Evolutionary conservation across 192 early-diverging fungal species (phyloP), one percentile per base, ranked within the genome.

Genomic region (Umbelopsis sp.): DNA sequence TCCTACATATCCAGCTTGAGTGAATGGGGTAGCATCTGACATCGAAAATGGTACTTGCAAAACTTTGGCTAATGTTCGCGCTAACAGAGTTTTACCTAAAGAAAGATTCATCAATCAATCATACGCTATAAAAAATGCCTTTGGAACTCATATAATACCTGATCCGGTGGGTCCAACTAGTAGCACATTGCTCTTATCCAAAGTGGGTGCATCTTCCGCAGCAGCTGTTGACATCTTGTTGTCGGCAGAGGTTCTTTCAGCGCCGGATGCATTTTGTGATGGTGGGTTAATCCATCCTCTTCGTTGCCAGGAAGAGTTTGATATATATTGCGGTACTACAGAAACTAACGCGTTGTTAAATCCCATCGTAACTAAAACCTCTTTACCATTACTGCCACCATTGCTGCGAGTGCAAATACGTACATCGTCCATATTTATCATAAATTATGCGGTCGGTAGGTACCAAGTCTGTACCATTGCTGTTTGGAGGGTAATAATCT

Each of bases 181-280:
- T 18, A 96, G 80, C 6, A 96, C 91, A 58, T 96, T 96, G 82
- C 94, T 96, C 77, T 96, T 96, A 46, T 96, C 94, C 48, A 93
- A 86, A 61, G 89, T 80, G 0, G 91, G 90, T 4, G 30, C 33
- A 45, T 73, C 67, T 22, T 52, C 45, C 25, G 7, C 46, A 2
- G n/a, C 16, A 12, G 35, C 49, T n/a, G 67, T 2, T 21, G 51
- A 27, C 7, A 37, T 21, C 16, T 68, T 68, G 27, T 22, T 10
- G 37, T 52, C 49, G 37, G 21, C 41, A 10, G 20, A 18, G 16
- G 10, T 33, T 23, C 35, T 20, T 18, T 48, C 44, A 27, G 7
- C 50, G 46, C 25, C 47, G n/a, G 11, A 46, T 0, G n/a, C 44
- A 52, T 27, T 67, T 58, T 72, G 71, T 46, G 76, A 69, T 18